Evolutionary conservation across 208 protist genomes (phyloP).

Genomic region (Jaenimonas drosophilae): DNA sequence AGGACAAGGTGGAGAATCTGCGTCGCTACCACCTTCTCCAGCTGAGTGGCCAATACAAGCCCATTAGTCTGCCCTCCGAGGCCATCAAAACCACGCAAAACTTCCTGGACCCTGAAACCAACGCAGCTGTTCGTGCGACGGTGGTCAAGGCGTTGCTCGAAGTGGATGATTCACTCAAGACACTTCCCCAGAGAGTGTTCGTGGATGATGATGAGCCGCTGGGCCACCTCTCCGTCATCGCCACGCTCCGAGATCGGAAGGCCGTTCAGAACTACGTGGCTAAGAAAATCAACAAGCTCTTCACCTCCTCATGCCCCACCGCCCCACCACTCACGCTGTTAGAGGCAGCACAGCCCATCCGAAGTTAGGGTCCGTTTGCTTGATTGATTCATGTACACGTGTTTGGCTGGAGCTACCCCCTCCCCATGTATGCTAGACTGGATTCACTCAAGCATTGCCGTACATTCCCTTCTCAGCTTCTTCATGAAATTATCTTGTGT

Average conservation of each 20-base stretch:
- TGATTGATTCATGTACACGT: no score
- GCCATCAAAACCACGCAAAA: constrained; percentile 26
- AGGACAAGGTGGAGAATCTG: constrained; percentile 26
- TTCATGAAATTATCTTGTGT: no score
- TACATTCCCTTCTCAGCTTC: no score
- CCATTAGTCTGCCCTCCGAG: constrained; percentile 17
- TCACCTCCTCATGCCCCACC: constrained; percentile 41
- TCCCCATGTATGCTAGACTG: no score
- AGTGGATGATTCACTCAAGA: constrained; percentile 21
- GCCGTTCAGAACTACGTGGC: constrained; percentile 56
- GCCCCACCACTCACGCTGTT: constrained; percentile 22
- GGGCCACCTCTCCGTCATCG: constrained; percentile 18
- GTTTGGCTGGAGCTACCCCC: no score
- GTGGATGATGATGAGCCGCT: no score
- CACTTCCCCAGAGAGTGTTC: no score
- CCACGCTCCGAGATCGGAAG: constrained; percentile 24
- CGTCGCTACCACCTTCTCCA: constrained; percentile 47
- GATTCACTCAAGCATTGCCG: no score
- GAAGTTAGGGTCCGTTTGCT: no score
- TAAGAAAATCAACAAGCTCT: constrained; percentile 39
- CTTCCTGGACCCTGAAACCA: constrained; percentile 51
- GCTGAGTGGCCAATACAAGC: constrained; percentile 36
- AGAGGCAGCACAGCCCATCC: no score
- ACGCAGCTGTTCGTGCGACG: constrained; percentile 36
- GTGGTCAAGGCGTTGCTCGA: constrained; percentile 41